A percentile compares a stretch with the other conserved stretches of the same genome.
Conservation (phyloP, 2,329 filamentous ascomycete genomes). For the Phyllosticta citribraziliensis region DNA sequence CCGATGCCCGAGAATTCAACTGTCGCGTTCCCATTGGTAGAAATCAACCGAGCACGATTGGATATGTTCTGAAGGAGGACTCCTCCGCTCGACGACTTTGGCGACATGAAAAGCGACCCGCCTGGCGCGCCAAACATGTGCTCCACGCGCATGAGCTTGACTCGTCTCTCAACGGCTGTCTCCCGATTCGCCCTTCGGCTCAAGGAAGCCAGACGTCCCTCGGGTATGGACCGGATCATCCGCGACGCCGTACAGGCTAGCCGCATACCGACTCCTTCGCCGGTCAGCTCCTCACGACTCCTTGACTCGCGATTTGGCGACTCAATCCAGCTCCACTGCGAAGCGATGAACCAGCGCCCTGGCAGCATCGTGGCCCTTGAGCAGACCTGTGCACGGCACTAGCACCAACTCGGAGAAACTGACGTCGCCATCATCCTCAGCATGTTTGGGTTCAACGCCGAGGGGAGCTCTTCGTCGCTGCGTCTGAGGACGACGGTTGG, state of each 20-base stretch:
- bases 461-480: neutral
- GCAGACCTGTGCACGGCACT: neutral
- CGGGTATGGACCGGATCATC: neutral
- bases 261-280: neutral
- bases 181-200: neutral
- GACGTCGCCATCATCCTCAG: neutral
- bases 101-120: neutral
- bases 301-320: neutral
- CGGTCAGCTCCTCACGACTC: neutral
- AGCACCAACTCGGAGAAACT: neutral
- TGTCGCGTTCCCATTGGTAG: too few relatives aligned
- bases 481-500: conserved; percentile 1
- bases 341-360: neutral
- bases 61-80: neutral
- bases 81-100: neutral
- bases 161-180: neutral
- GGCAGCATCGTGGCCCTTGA: neutral
- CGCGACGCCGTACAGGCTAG: neutral
- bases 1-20: too few relatives aligned
- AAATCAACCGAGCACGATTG: neutral
- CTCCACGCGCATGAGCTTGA: neutral
- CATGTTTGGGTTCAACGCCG: neutral
- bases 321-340: neutral
- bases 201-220: neutral
- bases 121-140: neutral